Conservation (phyloP, 306 rosid genomes). For the Trichosanthes cucumerina region DNA sequence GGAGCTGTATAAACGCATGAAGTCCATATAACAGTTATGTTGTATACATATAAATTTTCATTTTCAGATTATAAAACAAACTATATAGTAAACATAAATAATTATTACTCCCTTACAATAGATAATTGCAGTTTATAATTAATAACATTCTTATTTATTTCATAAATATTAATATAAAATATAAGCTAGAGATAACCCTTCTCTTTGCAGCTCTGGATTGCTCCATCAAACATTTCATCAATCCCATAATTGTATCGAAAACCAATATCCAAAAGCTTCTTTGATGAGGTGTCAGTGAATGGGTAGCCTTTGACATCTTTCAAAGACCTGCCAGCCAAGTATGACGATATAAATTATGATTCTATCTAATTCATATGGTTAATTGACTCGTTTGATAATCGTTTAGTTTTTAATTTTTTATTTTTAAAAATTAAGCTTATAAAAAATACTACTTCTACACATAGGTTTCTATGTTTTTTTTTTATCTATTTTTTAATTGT, state of each 20-base stretch:
- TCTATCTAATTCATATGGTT: too few species aligned
- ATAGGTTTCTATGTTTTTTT: too few species aligned
- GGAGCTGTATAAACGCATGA: background rate
- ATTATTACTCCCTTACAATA: background rate
- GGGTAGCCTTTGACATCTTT: constrained; percentile 11
- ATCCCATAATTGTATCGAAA: constrained; percentile 32
- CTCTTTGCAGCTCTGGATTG: constrained; percentile 35
- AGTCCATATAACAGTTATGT: background rate
- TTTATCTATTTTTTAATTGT: too few species aligned
- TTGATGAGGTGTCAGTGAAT: constrained; percentile 22
- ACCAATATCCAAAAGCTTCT: constrained; percentile 42
- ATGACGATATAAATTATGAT: too few species aligned
- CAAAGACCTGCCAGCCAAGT: constrained; percentile 16
- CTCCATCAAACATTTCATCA: constrained; percentile 31
- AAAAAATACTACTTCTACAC: too few species aligned
- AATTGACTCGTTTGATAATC: too few species aligned
- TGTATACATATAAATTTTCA: background rate
- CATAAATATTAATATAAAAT: background rate
- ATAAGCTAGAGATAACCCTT: constrained; percentile 24
- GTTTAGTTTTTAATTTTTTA: too few species aligned
- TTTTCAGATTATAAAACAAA: background rate
- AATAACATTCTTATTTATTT: background rate
- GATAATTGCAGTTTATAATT: background rate
- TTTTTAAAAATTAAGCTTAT: too few species aligned
- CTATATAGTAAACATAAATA: background rate